Conservation (phyloP, 768 basidiomycete species). For the Termitomyces titanicus region DNA sequence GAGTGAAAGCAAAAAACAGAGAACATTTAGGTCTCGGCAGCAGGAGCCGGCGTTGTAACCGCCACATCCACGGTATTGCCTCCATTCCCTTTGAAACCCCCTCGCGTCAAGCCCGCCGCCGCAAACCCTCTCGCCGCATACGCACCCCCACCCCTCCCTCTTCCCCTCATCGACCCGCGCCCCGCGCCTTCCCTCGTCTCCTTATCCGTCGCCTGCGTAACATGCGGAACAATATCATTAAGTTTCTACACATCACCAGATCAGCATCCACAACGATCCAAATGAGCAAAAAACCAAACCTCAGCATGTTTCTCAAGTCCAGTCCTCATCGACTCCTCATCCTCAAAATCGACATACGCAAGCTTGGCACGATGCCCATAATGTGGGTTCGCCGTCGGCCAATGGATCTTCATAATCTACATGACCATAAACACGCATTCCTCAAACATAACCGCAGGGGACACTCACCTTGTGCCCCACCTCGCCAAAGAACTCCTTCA, state of each 20-base stretch:
- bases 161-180: conserved; percentile 34
- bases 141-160: conserved; percentile 53
- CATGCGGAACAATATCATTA: conserved; percentile 60
- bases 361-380: conserved; percentile 48
- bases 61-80: conserved; percentile 6
- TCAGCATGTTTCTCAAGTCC: conserved; percentile 73
- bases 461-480: conserved; percentile 62
- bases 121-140: conserved; percentile 66
- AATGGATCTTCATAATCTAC: conserved; percentile 67
- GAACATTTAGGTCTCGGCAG: neutral
- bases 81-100: conserved; percentile 12
- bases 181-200: conserved; percentile 28
- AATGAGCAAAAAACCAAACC: conserved; percentile 24
- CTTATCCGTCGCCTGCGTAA: conserved; percentile 67
- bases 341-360: conserved; percentile 88
- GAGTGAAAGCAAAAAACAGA: neutral
- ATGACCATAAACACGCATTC: neutral
- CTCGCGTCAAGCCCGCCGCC: conserved; percentile 62
- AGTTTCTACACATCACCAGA: conserved; percentile 48
- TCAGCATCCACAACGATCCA: conserved; percentile 1
- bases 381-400: conserved; percentile 40
- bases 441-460: neutral
- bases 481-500: conserved; percentile 76
- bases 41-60: neutral
- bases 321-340: conserved; percentile 80